These are phyloP conservation scores for Thinopyrum obtusiflorum DNA, from an alignment of 202 grass and related monocot species.

Conservation along the genomic window DNA sequence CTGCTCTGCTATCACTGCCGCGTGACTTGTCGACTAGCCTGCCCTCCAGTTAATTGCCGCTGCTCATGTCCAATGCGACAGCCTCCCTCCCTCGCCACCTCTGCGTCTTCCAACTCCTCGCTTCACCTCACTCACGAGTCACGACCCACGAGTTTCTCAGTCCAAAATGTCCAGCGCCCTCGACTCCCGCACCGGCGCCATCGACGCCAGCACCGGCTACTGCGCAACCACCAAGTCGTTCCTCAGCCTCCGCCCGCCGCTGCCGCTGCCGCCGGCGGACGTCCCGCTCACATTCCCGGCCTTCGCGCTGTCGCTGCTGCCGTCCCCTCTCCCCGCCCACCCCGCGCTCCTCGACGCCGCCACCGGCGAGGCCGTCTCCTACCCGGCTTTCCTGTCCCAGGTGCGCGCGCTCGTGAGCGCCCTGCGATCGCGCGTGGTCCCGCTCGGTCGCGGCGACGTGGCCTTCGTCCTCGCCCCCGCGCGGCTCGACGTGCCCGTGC, in stretches of 20 bases:
- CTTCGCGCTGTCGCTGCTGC: constrained; percentile 42
- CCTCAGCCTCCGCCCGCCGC: constrained; percentile 40
- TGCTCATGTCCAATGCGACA: background rate
- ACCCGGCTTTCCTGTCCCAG: constrained; percentile 34
- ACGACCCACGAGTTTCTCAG: too few relatives aligned
- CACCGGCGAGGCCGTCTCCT: constrained; percentile 35
- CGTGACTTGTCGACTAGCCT: background rate
- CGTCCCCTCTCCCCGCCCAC: constrained; percentile 31
- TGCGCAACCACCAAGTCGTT: constrained; percentile 42
- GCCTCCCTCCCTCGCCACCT: background rate
- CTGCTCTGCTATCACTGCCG: too few relatives aligned
- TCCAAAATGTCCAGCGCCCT: background rate
- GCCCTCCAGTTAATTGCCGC: too few relatives aligned
- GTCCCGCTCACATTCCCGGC: constrained; percentile 32
- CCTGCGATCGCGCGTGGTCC: background rate
- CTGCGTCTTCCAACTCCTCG: background rate
- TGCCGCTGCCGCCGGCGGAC: constrained; percentile 37
- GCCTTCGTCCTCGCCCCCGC: constrained; percentile 51
- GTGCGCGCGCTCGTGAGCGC: constrained; percentile 11
- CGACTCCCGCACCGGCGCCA: background rate
- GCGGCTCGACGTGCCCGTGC: constrained; percentile 43
- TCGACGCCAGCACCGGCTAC: constrained; percentile 41
- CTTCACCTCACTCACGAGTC: background rate
- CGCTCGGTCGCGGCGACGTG: constrained; percentile 41
- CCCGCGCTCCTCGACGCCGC: constrained; percentile 47